Percentiles rank a stretch among this genome's conserved stretches.
phyloP scores from a whole-genome alignment of 2,329 filamentous ascomycete species.

The Fusarium anthophilum region DNA sequence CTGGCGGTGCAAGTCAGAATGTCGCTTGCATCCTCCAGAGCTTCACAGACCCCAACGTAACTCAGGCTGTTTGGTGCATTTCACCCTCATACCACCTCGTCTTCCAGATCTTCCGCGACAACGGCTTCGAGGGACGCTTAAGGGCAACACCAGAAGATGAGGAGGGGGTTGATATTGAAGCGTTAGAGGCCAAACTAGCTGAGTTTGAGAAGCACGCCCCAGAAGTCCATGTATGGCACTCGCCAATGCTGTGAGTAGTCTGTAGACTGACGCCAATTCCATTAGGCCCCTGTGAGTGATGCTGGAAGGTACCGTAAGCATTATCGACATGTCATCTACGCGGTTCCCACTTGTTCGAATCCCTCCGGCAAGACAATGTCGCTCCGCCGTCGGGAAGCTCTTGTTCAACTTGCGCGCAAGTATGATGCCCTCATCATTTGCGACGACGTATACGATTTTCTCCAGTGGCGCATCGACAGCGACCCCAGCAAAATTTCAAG shows the following conservation, averaged over 20 bases:
- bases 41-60: conserved; percentile 82
- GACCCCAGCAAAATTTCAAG: conserved; percentile 19
- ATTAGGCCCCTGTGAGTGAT: conserved; percentile 60
- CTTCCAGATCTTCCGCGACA: conserved; percentile 85
- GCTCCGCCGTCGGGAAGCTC: conserved; percentile 68
- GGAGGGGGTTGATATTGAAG: conserved; percentile 77
- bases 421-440: conserved; percentile 84
- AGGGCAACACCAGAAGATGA: conserved; percentile 79
- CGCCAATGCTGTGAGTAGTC: neutral
- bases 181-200: conserved; percentile 46
- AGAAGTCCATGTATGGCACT: conserved; percentile 11
- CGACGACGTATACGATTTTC: conserved; percentile 94
- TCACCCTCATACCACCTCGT: conserved; percentile 87
- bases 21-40: conserved; percentile 80
- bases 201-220: conserved; percentile 42
- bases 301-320: conserved; percentile 73
- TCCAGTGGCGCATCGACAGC: conserved; percentile 73
- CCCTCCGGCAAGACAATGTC: conserved; percentile 87
- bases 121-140: conserved; percentile 74
- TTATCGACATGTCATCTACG: conserved; percentile 89
- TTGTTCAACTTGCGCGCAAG: conserved; percentile 80
- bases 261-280: neutral
- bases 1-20: conserved; percentile 86
- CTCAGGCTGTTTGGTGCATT: conserved; percentile 80
- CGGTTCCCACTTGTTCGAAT: conserved; percentile 88